Percentiles rank a stretch among this genome's conserved stretches.
Conservation (phyloP, 2,329 filamentous ascomycete species). For the Phyllachora maydis region DNA sequence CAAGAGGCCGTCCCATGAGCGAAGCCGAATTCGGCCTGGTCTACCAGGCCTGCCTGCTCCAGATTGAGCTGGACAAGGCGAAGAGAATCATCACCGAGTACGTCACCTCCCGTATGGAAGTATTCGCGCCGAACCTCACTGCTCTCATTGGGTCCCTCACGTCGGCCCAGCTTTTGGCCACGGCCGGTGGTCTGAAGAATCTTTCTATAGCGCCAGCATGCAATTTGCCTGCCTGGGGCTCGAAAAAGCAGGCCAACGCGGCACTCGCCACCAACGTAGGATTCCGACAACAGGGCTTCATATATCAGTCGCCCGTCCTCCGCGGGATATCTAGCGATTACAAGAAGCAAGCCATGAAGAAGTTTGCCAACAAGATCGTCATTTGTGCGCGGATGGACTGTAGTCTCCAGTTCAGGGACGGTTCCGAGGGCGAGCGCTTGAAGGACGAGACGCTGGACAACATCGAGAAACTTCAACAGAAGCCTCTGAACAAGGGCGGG, state of each 20-base stretch:
- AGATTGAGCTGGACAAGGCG: conserved; percentile 67
- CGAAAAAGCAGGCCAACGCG: conserved; percentile 57
- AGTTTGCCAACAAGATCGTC: conserved; percentile 81
- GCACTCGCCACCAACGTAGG: conserved; percentile 88
- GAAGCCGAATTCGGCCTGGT: conserved; percentile 57
- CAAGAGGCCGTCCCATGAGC: conserved; percentile 58
- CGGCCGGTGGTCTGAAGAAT: conserved; percentile 70
- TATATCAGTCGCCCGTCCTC: conserved; percentile 84
- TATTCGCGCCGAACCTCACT: conserved; percentile 89
- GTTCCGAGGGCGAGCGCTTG: conserved; percentile 63
- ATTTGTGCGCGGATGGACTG: conserved; percentile 85
- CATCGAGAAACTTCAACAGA: conserved; percentile 81
- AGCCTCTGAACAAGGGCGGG: conserved; percentile 71
- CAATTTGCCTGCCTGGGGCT: conserved; percentile 79
- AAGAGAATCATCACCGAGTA: conserved; percentile 81
- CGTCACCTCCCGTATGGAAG: conserved; percentile 89
- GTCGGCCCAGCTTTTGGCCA: conserved; percentile 90
- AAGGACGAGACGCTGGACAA: conserved; percentile 67
- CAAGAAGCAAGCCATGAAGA: conserved; percentile 85
- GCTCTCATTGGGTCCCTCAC: conserved; percentile 79
- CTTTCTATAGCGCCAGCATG: conserved; percentile 85
- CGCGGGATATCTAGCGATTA: conserved; percentile 67
- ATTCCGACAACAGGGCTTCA: conserved; percentile 75
- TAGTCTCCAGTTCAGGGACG: conserved; percentile 62
- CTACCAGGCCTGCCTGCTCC: conserved; percentile 65